phyloP scores from a whole-genome alignment of 805 yeast genomes.

The Wickerhamiella sergipiensis region DNA sequence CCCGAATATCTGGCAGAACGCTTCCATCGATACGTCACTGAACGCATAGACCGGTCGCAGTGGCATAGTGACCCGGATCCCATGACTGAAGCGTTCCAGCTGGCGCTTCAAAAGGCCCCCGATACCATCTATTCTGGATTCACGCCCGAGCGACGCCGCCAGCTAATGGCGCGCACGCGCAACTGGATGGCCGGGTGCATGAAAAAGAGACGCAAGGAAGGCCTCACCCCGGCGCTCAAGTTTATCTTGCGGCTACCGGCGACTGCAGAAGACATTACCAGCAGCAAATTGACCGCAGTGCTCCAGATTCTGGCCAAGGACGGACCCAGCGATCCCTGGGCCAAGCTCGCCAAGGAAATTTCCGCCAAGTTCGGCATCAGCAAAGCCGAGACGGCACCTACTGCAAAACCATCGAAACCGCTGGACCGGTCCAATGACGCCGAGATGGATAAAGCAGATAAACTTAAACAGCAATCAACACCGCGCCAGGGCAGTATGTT shows the following conservation, averaged over 20 bases:
- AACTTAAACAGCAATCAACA: background rate
- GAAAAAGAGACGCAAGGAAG: slow-evolving; percentile 5
- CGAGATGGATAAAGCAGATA: background rate
- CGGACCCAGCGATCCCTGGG: background rate
- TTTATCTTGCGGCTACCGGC: slow-evolving; percentile 6
- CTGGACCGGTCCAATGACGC: background rate
- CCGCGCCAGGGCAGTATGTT: background rate
- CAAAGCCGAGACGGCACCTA: background rate
- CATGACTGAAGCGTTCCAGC: slow-evolving; percentile 5
- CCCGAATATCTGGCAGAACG: slow-evolving; percentile 1
- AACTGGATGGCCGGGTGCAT: slow-evolving; percentile 13
- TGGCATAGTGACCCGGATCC: slow-evolving; percentile 13
- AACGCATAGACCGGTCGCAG: slow-evolving; percentile 6
- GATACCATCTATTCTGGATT: slow-evolving; percentile 2
- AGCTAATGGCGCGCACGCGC: slow-evolving; percentile 11
- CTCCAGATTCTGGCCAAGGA: background rate
- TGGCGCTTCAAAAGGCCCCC: slow-evolving; percentile 6
- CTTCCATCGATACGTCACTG: slow-evolving; percentile 1
- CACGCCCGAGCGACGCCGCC: background rate
- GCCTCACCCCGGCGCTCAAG: slow-evolving; percentile 6
- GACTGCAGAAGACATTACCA: slow-evolving; percentile 4
- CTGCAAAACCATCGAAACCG: background rate
- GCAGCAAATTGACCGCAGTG: slow-evolving; percentile 5
- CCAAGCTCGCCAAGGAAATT: background rate
- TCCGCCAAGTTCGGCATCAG: background rate